These are phyloP conservation scores for Aspergillus sp. DNA, from an alignment of 2,329 filamentous ascomycete species.

Conservation along the genomic window DNA sequence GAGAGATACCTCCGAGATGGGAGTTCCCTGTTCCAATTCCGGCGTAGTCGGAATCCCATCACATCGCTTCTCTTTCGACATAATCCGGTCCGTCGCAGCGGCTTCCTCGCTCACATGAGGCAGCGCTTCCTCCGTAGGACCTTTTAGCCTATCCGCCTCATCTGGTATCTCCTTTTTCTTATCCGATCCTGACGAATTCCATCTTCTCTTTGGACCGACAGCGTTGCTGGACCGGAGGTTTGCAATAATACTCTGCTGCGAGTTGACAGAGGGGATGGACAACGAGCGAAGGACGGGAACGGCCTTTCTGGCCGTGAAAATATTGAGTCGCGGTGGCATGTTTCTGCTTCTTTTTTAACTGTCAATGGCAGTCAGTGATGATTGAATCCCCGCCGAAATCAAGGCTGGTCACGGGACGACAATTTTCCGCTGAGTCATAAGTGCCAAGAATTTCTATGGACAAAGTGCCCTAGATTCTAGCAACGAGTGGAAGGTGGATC, in stretches of 20 bases:
- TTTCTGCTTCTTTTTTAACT: slow-evolving; percentile 1
- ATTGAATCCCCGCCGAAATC: slow-evolving; percentile 1
- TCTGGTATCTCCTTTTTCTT: slow-evolving; percentile 17
- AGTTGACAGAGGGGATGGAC: slow-evolving; percentile 13
- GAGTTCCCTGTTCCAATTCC: slow-evolving; percentile 59
- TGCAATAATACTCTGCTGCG: slow-evolving; percentile 17
- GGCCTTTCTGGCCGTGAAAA: slow-evolving; percentile 35
- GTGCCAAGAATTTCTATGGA: no score
- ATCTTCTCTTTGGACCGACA: slow-evolving; percentile 19
- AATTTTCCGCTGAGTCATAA: neutral
- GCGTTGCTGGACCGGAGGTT: slow-evolving; percentile 14
- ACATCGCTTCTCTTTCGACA: slow-evolving; percentile 38
- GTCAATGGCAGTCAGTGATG: slow-evolving; percentile 6
- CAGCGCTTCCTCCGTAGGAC: slow-evolving; percentile 47
- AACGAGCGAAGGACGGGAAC: slow-evolving; percentile 26
- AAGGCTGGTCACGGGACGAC: neutral
- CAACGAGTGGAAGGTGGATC: no score
- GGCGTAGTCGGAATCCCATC: slow-evolving; percentile 43
- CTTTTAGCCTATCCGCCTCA: slow-evolving; percentile 24
- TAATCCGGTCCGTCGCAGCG: slow-evolving; percentile 52
- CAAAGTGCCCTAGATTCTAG: no score
- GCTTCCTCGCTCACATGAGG: slow-evolving; percentile 61
- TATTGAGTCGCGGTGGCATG: slow-evolving; percentile 53
- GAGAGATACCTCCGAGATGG: slow-evolving; percentile 55
- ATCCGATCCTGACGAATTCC: slow-evolving; percentile 29